Evolutionary conservation across 805 yeast genomes (phyloP).

Genomic region (Saccharomycopsis microspora): DNA sequence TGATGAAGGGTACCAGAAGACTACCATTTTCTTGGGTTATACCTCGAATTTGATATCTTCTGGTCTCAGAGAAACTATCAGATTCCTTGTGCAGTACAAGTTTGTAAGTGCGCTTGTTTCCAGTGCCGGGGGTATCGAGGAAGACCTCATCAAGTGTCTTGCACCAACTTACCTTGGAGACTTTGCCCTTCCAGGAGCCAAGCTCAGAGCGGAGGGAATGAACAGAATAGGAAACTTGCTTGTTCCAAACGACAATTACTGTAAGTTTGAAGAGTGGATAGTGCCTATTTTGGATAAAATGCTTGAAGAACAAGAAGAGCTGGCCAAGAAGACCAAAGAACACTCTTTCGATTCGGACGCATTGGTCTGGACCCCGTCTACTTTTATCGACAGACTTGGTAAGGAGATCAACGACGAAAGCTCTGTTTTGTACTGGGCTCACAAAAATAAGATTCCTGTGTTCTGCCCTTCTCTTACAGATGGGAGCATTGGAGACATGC

Average conservation of each 20-base stretch:
- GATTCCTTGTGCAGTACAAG: slow-evolving; percentile 85
- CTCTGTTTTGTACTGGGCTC: slow-evolving; percentile 95
- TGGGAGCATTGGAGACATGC: slow-evolving; percentile 98
- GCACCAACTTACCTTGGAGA: slow-evolving; percentile 97
- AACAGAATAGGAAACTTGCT: slow-evolving; percentile 94
- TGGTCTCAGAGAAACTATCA: slow-evolving; percentile 84
- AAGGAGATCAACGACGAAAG: slow-evolving; percentile 90
- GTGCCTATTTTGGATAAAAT: slow-evolving; percentile 84
- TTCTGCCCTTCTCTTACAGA: slow-evolving; percentile 98
- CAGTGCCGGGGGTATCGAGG: slow-evolving; percentile 98
- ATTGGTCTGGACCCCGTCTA: slow-evolving; percentile 90
- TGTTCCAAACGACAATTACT: slow-evolving; percentile 96
- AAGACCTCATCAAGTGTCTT: slow-evolving; percentile 89
- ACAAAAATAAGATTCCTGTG: slow-evolving; percentile 89
- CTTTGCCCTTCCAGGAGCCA: slow-evolving; percentile 68
- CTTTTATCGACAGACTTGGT: slow-evolving; percentile 84
- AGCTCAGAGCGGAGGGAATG: slow-evolving; percentile 87
- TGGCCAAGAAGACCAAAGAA: slow-evolving; percentile 36
- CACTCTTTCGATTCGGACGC: slow-evolving; percentile 43
- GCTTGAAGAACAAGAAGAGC: slow-evolving; percentile 77
- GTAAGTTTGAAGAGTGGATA: slow-evolving; percentile 97
- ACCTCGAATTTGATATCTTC: slow-evolving; percentile 93
- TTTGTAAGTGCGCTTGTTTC: slow-evolving; percentile 93
- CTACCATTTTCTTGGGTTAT: slow-evolving; percentile 91
- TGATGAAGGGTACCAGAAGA: slow-evolving; percentile 64